Conservation (phyloP, 768 basidiomycete genomes). For the Hericium coralloides region DNA sequence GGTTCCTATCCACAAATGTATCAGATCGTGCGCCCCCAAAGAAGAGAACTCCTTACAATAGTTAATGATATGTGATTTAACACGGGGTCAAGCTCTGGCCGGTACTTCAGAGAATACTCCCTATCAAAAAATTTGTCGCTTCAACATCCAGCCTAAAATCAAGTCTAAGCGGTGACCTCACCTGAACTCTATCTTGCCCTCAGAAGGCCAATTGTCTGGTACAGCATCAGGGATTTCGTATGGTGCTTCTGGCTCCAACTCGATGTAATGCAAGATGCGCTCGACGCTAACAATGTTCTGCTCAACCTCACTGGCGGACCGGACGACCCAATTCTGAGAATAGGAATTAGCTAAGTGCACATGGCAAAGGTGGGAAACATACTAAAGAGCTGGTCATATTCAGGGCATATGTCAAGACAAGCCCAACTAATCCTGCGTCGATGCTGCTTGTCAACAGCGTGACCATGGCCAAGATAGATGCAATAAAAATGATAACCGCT, state of each 20-base stretch:
- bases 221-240: conserved; percentile 53
- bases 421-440: conserved; percentile 81
- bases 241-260: conserved; percentile 66
- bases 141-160: neutral
- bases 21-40: neutral
- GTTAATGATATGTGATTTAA: conserved; percentile 65
- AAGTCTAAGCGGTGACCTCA: conserved; percentile 23
- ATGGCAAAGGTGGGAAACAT: conserved; percentile 18
- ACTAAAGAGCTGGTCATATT: conserved; percentile 79
- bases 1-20: conserved; percentile 38
- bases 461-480: conserved; percentile 55
- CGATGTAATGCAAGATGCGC: conserved; percentile 75
- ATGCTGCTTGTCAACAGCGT: conserved; percentile 71
- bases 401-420: conserved; percentile 78
- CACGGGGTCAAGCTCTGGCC: conserved; percentile 70
- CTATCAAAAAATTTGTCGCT: conserved; percentile 24
- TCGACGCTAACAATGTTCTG: conserved; percentile 88
- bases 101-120: conserved; percentile 69
- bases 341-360: neutral
- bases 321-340: conserved; percentile 69
- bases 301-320: conserved; percentile 81
- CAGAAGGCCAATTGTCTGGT: conserved; percentile 61
- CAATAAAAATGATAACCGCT: conserved; percentile 65
- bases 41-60: conserved; percentile 37
- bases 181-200: conserved; percentile 69